phyloP scores from a whole-genome alignment of 2,329 filamentous ascomycete species.

The Pseudopyricularia javanii region DNA sequence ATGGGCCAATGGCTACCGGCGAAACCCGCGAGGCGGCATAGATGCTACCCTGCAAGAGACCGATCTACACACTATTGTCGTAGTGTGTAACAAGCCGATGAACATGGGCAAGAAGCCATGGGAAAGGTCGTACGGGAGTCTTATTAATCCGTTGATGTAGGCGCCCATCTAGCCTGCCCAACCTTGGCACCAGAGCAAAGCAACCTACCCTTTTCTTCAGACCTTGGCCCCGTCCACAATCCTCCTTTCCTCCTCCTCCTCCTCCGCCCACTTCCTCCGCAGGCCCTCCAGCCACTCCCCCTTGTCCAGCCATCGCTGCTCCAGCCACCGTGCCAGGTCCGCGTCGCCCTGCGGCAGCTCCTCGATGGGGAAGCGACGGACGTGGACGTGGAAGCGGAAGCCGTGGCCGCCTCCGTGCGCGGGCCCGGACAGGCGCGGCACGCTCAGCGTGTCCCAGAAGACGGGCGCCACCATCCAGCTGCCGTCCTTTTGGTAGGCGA shows the following conservation, averaged over 20 bases:
- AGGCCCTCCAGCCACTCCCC: conserved; percentile 35
- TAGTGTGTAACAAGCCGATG: no score
- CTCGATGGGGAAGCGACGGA: conserved; percentile 32
- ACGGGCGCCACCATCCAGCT: conserved; percentile 27
- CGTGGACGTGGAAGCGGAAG: conserved; percentile 38
- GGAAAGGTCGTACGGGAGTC: no score
- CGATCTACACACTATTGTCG: no score
- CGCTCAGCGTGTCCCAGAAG: conserved; percentile 40
- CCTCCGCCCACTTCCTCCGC: conserved; percentile 24
- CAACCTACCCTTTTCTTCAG: conserved; percentile 5
- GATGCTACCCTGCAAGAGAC: no score
- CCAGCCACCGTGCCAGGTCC: conserved; percentile 37
- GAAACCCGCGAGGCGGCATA: no score
- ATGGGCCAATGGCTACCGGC: no score
- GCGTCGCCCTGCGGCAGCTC: conserved; percentile 33
- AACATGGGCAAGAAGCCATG: no score
- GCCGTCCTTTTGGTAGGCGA: conserved; percentile 34
- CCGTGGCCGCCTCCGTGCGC: conserved; percentile 14
- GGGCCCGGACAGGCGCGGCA: conserved; percentile 20
- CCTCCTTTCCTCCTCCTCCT: conserved; percentile 2
- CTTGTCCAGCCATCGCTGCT: conserved; percentile 40
- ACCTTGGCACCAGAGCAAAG: not conserved
- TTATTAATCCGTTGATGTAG: no score
- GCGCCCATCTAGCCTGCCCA: not conserved
- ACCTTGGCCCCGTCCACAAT: not conserved